Percentiles rank a stretch among this genome's conserved stretches.
Evolutionary conservation across 129 eudicot genomes (phyloP).

Genomic region (Solidago caesia): DNA sequence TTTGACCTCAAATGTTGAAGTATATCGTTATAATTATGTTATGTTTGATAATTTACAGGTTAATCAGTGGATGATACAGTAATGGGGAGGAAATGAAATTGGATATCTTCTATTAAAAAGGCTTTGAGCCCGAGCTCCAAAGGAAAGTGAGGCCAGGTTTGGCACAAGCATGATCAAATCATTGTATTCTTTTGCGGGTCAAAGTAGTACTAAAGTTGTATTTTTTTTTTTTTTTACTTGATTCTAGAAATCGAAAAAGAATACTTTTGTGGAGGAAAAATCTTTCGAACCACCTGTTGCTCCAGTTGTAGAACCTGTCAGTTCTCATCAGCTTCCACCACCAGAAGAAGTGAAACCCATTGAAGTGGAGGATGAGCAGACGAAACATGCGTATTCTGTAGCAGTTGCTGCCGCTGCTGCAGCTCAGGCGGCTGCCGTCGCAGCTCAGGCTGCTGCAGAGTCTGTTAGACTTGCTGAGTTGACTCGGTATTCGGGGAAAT

Average conservation of each 20-base stretch:
- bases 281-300: conserved; percentile 35
- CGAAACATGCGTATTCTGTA: conserved; percentile 57
- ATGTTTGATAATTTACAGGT: conserved; percentile 19
- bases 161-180: not conserved
- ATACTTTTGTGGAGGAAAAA: conserved; percentile 23
- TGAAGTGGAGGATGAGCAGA: conserved; percentile 62
- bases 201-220: conserved; percentile 2
- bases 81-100: conserved; percentile 80
- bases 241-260: conserved; percentile 35
- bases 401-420: conserved; percentile 73
- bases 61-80: conserved; percentile 45
- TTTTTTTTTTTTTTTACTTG: not conserved
- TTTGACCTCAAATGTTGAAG: conserved; percentile 5
- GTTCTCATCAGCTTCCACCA: conserved; percentile 31
- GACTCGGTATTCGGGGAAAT: conserved; percentile 52
- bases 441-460: conserved; percentile 75
- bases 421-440: conserved; percentile 69
- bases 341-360: conserved; percentile 35
- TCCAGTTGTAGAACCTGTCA: conserved; percentile 27
- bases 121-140: conserved; percentile 76
- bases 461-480: conserved; percentile 50
- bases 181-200: not conserved
- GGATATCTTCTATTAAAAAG: conserved; percentile 86
- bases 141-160: conserved; percentile 63
- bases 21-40: not conserved